These are phyloP conservation scores for Colletotrichum liaoningense DNA, from an alignment of 2,329 filamentous ascomycete genomes.

Conservation along the genomic window DNA sequence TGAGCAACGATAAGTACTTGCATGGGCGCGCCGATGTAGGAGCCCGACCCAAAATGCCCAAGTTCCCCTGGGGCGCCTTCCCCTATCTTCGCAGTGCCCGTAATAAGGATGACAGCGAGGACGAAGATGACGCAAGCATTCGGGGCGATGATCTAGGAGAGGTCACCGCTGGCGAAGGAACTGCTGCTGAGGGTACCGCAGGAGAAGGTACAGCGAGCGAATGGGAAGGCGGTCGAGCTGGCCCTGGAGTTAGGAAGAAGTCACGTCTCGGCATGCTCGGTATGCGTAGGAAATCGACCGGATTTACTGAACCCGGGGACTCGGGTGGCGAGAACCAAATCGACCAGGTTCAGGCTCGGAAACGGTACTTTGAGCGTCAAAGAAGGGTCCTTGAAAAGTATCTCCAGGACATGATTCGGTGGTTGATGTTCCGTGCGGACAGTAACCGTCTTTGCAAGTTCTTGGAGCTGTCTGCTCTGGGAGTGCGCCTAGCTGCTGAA, in stretches of 20 bases:
- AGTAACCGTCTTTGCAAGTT: constrained; percentile 97
- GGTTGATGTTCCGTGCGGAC: constrained; percentile 95
- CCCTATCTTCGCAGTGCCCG: constrained; percentile 88
- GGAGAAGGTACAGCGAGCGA: constrained; percentile 60
- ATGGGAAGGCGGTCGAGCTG: constrained; percentile 40
- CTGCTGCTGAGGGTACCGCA: constrained; percentile 60
- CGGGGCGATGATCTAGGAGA: constrained; percentile 53
- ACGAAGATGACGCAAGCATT: constrained; percentile 67
- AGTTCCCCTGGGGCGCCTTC: constrained; percentile 89
- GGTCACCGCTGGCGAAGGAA: constrained; percentile 56
- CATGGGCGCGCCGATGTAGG: constrained; percentile 75
- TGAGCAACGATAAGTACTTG: constrained; percentile 85
- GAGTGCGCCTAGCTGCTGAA: constrained; percentile 92
- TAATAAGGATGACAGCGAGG: constrained; percentile 83
- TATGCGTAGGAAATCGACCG: constrained; percentile 65
- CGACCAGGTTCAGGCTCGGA: constrained; percentile 56
- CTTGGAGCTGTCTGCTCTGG: constrained; percentile 91
- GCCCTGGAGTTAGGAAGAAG: constrained; percentile 51
- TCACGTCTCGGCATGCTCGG: constrained; percentile 66
- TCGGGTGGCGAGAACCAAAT: constrained; percentile 50
- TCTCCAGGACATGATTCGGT: constrained; percentile 92
- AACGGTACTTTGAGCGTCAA: constrained; percentile 83
- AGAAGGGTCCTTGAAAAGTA: constrained; percentile 89
- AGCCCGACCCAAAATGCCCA: constrained; percentile 81
- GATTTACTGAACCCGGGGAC: constrained; percentile 58